These are phyloP conservation scores for Selaginella moellendorffii DNA, from an alignment of 75 land plant genomes.

Conservation along the genomic window DNA sequence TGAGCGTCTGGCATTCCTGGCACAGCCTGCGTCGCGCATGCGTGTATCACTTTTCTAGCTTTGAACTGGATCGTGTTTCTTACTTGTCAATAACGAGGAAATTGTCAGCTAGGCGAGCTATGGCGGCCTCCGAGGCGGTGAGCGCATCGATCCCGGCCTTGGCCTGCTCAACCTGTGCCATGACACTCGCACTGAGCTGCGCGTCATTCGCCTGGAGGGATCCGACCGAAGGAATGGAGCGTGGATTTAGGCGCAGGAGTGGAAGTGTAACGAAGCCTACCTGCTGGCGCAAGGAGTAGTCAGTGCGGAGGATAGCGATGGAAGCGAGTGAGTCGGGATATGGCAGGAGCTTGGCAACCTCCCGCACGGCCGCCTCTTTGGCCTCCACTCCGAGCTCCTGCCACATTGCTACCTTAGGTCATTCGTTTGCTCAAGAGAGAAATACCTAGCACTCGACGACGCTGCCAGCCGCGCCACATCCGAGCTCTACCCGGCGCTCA, in stretches of 20 bases:
- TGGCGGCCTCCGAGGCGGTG: slow-evolving; percentile 50
- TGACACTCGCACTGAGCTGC: slow-evolving; percentile 92
- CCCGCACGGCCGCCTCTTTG: slow-evolving; percentile 89
- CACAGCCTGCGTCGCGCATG: slow-evolving; percentile 47
- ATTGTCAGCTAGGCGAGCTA: slow-evolving; percentile 55
- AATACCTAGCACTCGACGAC: too few species aligned
- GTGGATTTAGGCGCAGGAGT: not conserved
- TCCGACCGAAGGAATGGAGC: not conserved
- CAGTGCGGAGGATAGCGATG: slow-evolving; percentile 65
- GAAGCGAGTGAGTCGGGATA: slow-evolving; percentile 60
- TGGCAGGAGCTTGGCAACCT: slow-evolving; percentile 89
- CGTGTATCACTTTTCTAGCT: not conserved
- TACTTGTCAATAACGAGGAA: slow-evolving; percentile 84
- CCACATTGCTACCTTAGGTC: slow-evolving; percentile 27
- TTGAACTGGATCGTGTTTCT: not conserved
- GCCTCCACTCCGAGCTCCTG: slow-evolving; percentile 89
- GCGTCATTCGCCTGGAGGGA: slow-evolving; percentile 83
- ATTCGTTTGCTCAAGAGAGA: not conserved
- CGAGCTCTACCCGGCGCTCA: too few species aligned
- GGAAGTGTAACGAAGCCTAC: slow-evolving; percentile 17
- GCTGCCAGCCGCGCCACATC: too few species aligned
- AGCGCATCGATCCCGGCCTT: slow-evolving; percentile 79
- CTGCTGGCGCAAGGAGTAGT: slow-evolving; percentile 87
- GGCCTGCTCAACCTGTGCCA: slow-evolving; percentile 96
- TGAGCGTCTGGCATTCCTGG: slow-evolving; percentile 86